A percentile compares a stretch with the other conserved stretches of the same genome.
phyloP scores from a whole-genome alignment of 257 asterid genomes.

The Solanum habrochaites region DNA sequence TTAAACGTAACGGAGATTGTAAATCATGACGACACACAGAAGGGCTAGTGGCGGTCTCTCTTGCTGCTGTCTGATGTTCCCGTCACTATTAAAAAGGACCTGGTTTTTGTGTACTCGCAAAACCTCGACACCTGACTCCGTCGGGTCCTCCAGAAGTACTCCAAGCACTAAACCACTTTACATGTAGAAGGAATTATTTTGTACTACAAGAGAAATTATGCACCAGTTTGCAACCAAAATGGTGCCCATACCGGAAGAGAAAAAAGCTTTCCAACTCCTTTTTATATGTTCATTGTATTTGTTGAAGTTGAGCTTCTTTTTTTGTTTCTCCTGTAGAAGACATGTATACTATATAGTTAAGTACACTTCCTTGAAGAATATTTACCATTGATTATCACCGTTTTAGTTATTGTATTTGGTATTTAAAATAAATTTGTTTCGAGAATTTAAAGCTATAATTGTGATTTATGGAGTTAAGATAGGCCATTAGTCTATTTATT shows the following conservation, averaged over 20 bases:
- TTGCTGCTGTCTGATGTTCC: conserved; percentile 97
- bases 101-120: conserved; percentile 94
- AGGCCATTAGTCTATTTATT: background rate
- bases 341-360: background rate
- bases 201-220: background rate
- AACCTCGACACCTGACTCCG: conserved; percentile 84
- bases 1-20: conserved; percentile 62
- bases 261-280: background rate
- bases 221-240: background rate
- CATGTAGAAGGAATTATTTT: background rate
- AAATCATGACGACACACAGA: conserved; percentile 90
- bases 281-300: background rate
- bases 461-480: background rate
- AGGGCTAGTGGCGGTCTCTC: conserved; percentile 99
- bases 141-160: conserved; percentile 56
- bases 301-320: background rate
- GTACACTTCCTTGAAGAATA: background rate
- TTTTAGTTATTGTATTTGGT: background rate
- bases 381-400: background rate
- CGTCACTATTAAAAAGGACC: conserved; percentile 78
- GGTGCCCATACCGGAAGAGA: background rate
- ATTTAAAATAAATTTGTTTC: background rate
- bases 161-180: conserved; percentile 37
- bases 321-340: background rate
- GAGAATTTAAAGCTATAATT: background rate